A percentile compares a stretch with the other conserved stretches of the same genome.
phyloP scores from a whole-genome alignment of 129 eudicot genomes.

The Kitagawia praeruptora region DNA sequence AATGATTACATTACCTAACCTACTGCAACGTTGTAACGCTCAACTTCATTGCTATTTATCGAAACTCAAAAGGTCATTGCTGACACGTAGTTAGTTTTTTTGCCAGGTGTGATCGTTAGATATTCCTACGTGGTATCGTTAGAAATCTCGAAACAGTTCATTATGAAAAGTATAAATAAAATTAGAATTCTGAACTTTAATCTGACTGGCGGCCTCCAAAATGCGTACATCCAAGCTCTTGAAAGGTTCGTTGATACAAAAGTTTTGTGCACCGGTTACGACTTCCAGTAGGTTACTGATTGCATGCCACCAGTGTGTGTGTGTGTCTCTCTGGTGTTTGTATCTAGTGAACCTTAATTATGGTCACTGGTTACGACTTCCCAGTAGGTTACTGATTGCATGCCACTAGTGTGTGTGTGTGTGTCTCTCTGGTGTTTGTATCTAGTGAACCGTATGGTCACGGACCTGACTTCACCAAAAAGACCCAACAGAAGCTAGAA shows the following conservation, averaged over 20 bases:
- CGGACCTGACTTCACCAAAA: background rate
- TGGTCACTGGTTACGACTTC: background rate
- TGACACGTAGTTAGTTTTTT: background rate
- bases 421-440: background rate
- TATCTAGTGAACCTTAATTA: background rate
- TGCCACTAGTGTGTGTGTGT: background rate
- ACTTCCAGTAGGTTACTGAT: background rate
- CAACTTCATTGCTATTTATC: too few relatives aligned
- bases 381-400: background rate
- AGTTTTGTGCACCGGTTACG: background rate
- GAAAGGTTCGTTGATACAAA: too few relatives aligned
- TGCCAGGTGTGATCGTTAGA: too few relatives aligned
- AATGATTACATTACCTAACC: background rate
- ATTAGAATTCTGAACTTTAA: too few relatives aligned
- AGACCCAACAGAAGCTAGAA: constrained; percentile 12
- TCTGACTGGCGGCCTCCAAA: too few relatives aligned
- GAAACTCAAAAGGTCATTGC: background rate
- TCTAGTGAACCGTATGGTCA: background rate
- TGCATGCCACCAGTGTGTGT: background rate
- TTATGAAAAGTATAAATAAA: too few relatives aligned
- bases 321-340: background rate
- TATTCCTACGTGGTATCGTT: too few relatives aligned
- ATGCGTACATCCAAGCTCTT: too few relatives aligned
- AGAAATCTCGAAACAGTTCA: too few relatives aligned
- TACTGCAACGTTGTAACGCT: background rate